These are phyloP conservation scores for Echria macrotheca DNA, from an alignment of 495 filamentous ascomycete species.

Conservation along the genomic window DNA sequence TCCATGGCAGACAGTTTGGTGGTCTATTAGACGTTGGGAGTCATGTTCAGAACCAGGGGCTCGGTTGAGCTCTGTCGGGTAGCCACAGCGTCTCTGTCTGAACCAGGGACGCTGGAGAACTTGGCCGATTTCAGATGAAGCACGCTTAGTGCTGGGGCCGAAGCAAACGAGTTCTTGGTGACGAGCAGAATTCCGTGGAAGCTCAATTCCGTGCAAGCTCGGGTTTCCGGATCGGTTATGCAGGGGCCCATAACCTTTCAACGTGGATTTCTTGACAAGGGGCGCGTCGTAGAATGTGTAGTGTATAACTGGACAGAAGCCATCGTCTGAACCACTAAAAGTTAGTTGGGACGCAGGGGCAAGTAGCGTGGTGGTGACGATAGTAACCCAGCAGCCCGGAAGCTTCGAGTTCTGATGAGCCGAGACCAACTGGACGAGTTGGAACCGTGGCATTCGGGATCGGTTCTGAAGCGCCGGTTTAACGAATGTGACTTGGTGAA, in stretches of 20 bases:
- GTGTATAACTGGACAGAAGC: too few species aligned
- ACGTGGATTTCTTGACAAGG: too few species aligned
- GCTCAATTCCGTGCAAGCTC: not conserved
- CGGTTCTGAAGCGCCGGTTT: slow-evolving; percentile 3
- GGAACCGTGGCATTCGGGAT: slow-evolving; percentile 6
- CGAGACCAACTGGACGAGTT: not conserved
- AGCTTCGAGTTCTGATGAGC: not conserved
- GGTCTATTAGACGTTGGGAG: too few species aligned
- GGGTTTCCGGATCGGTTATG: not conserved
- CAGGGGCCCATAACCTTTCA: too few species aligned
- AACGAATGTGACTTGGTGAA: slow-evolving; percentile 1
- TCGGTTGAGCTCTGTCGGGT: too few species aligned
- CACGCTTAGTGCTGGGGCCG: not conserved
- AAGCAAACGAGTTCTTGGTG: not conserved
- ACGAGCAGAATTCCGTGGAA: not conserved
- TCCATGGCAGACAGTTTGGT: too few species aligned
- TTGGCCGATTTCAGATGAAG: slow-evolving; percentile 5
- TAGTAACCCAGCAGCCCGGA: slow-evolving; percentile 5
- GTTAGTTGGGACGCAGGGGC: too few species aligned
- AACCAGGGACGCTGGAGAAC: too few species aligned
- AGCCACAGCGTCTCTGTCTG: not conserved
- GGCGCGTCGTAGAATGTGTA: too few species aligned
- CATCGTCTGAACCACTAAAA: too few species aligned
- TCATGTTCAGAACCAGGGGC: not conserved
- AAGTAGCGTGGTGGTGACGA: too few species aligned